Evolutionary conservation across 1,284 basidiomycete species (phyloP).

Genomic region (Trametes pubescens): DNA sequence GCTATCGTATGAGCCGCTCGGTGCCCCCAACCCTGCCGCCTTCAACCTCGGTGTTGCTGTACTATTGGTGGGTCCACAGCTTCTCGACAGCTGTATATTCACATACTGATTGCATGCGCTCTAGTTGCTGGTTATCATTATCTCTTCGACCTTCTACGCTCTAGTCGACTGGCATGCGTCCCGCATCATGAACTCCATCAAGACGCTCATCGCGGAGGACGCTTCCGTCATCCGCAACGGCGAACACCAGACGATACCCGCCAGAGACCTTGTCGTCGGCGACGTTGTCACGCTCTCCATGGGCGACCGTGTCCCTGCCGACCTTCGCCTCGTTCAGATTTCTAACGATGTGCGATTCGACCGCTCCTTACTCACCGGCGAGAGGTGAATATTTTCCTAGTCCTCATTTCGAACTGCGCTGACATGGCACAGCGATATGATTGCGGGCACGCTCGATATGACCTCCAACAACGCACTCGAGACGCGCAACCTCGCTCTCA

Average conservation of each 20-base stretch:
- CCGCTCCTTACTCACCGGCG: constrained; percentile 70
- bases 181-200: constrained; percentile 60
- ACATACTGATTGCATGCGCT: constrained; percentile 57
- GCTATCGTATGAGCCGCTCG: constrained; percentile 60
- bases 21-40: constrained; percentile 51
- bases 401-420: background rate
- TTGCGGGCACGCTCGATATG: constrained; percentile 56
- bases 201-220: constrained; percentile 58
- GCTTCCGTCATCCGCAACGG: constrained; percentile 57
- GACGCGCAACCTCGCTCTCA: constrained; percentile 69
- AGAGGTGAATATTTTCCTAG: constrained; percentile 43
- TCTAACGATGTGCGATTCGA: constrained; percentile 66
- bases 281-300: constrained; percentile 45
- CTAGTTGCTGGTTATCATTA: constrained; percentile 45
- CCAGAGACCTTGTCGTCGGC: constrained; percentile 44
- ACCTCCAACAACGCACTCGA: constrained; percentile 67
- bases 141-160: constrained; percentile 50
- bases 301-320: constrained; percentile 55
- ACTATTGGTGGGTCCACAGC: constrained; percentile 53
- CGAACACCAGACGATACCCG: constrained; percentile 39
- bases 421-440: constrained; percentile 49
- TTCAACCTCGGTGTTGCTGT: constrained; percentile 59
- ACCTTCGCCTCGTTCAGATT: constrained; percentile 57
- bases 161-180: constrained; percentile 54
- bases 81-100: constrained; percentile 45